A percentile compares a stretch with the other conserved stretches of the same genome.
These are phyloP conservation scores for Tetradesmus lagerheimii DNA, from an alignment of 139 green algal genomes.

Conservation along the genomic window DNA sequence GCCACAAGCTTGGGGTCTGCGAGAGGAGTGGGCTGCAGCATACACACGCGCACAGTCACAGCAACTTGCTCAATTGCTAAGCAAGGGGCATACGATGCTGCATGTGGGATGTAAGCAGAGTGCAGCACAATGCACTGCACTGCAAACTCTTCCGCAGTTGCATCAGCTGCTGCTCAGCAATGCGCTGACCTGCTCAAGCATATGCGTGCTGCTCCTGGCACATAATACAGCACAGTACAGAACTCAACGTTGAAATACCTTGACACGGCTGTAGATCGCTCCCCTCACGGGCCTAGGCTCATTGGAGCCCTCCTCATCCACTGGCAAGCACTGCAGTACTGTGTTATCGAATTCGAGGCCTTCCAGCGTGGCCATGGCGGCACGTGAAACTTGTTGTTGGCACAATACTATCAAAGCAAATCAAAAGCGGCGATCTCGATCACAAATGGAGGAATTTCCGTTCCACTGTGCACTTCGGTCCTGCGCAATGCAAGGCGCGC, in stretches of 20 bases:
- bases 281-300: slow-evolving; percentile 46
- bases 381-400: not conserved
- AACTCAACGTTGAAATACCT: not conserved
- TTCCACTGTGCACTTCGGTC: no score
- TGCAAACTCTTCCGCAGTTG: no score
- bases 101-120: no score
- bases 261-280: slow-evolving; percentile 37
- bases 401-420: not conserved
- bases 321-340: slow-evolving; percentile 38
- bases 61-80: not conserved
- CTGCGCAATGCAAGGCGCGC: no score
- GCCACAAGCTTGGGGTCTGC: slow-evolving; percentile 60
- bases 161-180: no score
- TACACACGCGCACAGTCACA: slow-evolving; percentile 18
- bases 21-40: slow-evolving; percentile 53
- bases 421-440: not conserved
- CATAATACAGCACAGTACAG: no score
- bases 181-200: no score
- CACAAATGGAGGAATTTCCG: no score
- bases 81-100: no score
- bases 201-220: no score
- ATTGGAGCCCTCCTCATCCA: slow-evolving; percentile 28
- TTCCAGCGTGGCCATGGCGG: slow-evolving; percentile 45
- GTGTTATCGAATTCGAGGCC: slow-evolving; percentile 58
- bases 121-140: no score